Base-by-base conservation (phyloP, 768 basidiomycete genomes). In the Termitomyces sp. region DNA sequence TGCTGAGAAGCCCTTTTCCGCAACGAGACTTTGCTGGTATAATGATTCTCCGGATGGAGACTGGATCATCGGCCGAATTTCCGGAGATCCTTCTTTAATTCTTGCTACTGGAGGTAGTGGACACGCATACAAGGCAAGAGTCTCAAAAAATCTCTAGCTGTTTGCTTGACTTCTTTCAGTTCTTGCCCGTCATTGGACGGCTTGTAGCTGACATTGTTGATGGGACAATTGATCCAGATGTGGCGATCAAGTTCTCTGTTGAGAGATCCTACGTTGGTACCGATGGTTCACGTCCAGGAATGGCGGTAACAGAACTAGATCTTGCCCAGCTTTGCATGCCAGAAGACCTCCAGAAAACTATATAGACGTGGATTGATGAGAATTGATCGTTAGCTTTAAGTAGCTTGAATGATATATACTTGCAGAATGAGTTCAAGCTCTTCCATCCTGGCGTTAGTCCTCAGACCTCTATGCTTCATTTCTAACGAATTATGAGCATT, bases 1-100 rank as follows among this genome's bases (percentile, higher is more conserved):
- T 48, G 89, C 84, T 5, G 73, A 83, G 63, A 89, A 86, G 70
- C 82, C 89, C 0, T 90, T 94, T 67, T 68, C 73, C 33, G 76
- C 76, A 7, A 95, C 94, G 12, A 75, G 95, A 60, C 71, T 98
- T 62, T 98, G 95, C 74, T 98, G 95, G 95, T 98, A 98, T 70
- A 88, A 88, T 26, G 95, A 97, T 66, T 85, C 93, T 5, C 80
- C 86, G 1, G 89, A 95, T 66, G 87, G 85, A 3, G 82, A 98
- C 71, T 98, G 93, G 92, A 75, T 97, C 46, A 92, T 98, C 63
- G 91, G 94, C 28, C 82, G 74, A 60, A 83, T 89, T 63, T 79
- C 80, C 28, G 70, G 71, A 14, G 79, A 87, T 63, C 71, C 75
- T 28, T 81, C 81, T 6, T 68, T 98, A 12, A 71, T 95, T 55